These are phyloP conservation scores for Trichoderma pleuroti DNA, from an alignment of 2,329 filamentous ascomycete genomes.

Conservation along the genomic window DNA sequence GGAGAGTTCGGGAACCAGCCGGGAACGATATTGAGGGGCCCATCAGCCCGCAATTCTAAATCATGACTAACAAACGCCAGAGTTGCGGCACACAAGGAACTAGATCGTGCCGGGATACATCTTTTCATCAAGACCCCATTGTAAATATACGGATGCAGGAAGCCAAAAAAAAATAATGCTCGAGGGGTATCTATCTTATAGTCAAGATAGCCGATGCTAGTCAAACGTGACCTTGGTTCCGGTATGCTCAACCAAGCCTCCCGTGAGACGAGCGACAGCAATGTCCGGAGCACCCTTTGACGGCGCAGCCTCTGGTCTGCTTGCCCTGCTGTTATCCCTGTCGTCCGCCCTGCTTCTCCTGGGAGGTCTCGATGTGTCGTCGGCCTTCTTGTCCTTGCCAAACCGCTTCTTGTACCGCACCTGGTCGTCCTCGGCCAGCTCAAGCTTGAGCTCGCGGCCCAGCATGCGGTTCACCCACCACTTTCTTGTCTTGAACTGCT, in stretches of 20 bases:
- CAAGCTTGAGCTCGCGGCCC: constrained; percentile 78
- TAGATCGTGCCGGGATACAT: background rate
- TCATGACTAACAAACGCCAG: background rate
- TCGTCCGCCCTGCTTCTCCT: constrained; percentile 35
- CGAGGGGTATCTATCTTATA: constrained; percentile 18
- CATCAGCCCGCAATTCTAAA: background rate
- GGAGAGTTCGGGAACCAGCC: background rate
- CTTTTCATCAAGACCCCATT: background rate
- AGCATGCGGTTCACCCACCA: constrained; percentile 85
- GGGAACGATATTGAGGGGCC: background rate
- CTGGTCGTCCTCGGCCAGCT: constrained; percentile 89
- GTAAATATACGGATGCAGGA: background rate
- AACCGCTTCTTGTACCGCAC: constrained; percentile 91
- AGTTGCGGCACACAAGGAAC: background rate
- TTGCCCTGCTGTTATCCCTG: constrained; percentile 20
- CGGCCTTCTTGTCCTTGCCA: constrained; percentile 59
- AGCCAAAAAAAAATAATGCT: background rate
- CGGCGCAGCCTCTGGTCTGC: constrained; percentile 30
- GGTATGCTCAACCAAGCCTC: constrained; percentile 71
- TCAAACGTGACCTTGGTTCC: constrained; percentile 85
- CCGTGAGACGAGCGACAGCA: constrained; percentile 63
- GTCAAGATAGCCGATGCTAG: constrained; percentile 34
- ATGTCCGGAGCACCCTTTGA: constrained; percentile 46
- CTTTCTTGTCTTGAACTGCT: constrained; percentile 59
- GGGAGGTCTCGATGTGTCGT: constrained; percentile 28